These are phyloP conservation scores for Hymenoscyphus salicellus DNA, from an alignment of 2,329 filamentous ascomycete genomes.

Conservation along the genomic window DNA sequence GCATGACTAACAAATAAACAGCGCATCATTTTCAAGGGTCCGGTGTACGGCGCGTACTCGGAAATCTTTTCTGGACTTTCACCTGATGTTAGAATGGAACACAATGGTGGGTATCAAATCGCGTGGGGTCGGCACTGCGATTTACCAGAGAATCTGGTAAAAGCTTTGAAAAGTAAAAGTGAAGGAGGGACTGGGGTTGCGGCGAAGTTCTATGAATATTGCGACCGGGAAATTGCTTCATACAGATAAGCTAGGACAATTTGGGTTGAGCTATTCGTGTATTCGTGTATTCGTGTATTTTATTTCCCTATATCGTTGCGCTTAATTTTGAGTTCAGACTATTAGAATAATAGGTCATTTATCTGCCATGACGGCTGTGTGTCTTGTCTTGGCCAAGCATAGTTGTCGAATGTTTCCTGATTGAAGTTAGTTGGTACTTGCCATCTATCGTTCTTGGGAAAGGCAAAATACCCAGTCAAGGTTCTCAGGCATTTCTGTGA, in stretches of 20 bases:
- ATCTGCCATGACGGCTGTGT: not conserved
- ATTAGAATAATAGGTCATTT: not conserved
- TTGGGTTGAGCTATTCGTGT: not conserved
- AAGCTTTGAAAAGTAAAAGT: slow-evolving; percentile 26
- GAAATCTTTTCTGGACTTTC: slow-evolving; percentile 40
- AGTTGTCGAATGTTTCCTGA: slow-evolving; percentile 13
- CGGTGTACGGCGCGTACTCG: slow-evolving; percentile 38
- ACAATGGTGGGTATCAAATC: slow-evolving; percentile 41
- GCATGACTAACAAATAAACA: slow-evolving; percentile 2
- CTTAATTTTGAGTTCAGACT: not conserved
- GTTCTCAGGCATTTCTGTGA: slow-evolving; percentile 22
- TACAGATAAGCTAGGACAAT: not conserved
- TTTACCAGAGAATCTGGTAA: slow-evolving; percentile 21
- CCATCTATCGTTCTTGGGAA: not conserved
- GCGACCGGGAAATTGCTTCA: slow-evolving; percentile 33
- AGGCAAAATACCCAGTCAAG: slow-evolving; percentile 26
- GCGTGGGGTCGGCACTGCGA: slow-evolving; percentile 41
- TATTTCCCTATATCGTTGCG: not conserved
- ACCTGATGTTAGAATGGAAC: slow-evolving; percentile 32
- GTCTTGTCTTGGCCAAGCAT: slow-evolving; percentile 9
- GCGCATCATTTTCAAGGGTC: slow-evolving; percentile 29
- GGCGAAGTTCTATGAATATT: slow-evolving; percentile 38
- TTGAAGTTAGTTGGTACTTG: not conserved
- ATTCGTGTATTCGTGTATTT: not conserved
- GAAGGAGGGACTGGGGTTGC: slow-evolving; percentile 34